Evolutionary conservation across 495 filamentous ascomycete genomes (phyloP).

Genomic region (Jackrogersella minutella): DNA sequence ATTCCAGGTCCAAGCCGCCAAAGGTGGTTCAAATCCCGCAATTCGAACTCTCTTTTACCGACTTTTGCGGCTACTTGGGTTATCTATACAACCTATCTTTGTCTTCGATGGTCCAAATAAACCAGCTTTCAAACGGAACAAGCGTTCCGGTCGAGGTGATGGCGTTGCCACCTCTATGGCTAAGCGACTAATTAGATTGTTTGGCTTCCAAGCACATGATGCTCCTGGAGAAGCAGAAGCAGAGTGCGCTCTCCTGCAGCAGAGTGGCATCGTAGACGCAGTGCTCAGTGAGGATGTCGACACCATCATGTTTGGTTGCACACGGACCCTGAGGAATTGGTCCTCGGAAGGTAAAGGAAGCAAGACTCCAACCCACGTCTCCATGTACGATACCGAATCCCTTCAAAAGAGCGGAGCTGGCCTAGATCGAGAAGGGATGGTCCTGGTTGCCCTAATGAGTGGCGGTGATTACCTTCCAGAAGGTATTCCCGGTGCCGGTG

Average conservation of each 20-base stretch:
- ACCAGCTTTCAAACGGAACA: slow-evolving; percentile 89
- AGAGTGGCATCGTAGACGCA: slow-evolving; percentile 86
- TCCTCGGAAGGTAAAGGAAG: slow-evolving; percentile 71
- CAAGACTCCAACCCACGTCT: slow-evolving; percentile 85
- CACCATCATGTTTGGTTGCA: slow-evolving; percentile 96
- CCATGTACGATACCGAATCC: slow-evolving; percentile 69
- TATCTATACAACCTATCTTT: slow-evolving; percentile 88
- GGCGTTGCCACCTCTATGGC: slow-evolving; percentile 65
- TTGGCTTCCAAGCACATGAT: slow-evolving; percentile 84
- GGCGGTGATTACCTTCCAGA: slow-evolving; percentile 95
- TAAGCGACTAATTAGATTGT: slow-evolving; percentile 82
- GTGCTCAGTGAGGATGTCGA: slow-evolving; percentile 98
- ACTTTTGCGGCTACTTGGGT: slow-evolving; percentile 79
- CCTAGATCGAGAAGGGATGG: slow-evolving; percentile 87
- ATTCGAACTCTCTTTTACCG: slow-evolving; percentile 93
- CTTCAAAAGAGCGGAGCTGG: slow-evolving; percentile 61
- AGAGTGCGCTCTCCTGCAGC: slow-evolving; percentile 89
- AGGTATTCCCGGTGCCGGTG: slow-evolving; percentile 86
- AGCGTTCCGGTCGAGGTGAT: slow-evolving; percentile 61
- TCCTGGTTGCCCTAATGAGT: slow-evolving; percentile 92
- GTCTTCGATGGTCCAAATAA: slow-evolving; percentile 95
- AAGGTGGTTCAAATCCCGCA: slow-evolving; percentile 89
- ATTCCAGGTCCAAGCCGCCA: slow-evolving; percentile 87
- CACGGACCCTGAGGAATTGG: slow-evolving; percentile 81
- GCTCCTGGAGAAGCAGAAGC: slow-evolving; percentile 97